phyloP scores from a whole-genome alignment of 176 grass and related monocot species.

The Ensete ventricosum region DNA sequence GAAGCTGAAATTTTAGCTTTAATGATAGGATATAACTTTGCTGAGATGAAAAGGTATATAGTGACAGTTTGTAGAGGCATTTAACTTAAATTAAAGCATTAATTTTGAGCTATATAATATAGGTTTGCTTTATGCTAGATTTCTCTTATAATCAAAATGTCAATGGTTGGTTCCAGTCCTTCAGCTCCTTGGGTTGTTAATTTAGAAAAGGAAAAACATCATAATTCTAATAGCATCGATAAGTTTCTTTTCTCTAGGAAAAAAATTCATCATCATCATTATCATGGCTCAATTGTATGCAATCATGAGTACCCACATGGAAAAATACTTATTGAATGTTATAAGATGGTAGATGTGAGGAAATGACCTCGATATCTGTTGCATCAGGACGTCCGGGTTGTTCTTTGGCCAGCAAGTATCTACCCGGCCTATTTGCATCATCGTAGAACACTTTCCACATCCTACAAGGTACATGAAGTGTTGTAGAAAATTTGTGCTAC shows the following conservation, averaged over 20 bases:
- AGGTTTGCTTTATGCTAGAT: no score
- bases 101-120: no score
- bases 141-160: no score
- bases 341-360: not conserved
- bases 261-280: no score
- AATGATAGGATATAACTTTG: no score
- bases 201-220: not conserved
- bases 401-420: conserved; percentile 83
- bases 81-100: no score
- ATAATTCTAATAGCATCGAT: not conserved
- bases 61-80: no score
- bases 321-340: not conserved
- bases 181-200: not conserved
- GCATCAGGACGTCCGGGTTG: conserved; percentile 50
- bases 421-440: conserved; percentile 63
- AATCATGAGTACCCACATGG: not conserved
- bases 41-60: no score
- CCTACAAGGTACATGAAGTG: conserved; percentile 28
- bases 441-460: conserved; percentile 92
- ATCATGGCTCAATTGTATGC: not conserved
- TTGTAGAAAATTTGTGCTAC: not conserved
- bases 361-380: conserved; percentile 73
- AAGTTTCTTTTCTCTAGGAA: no score
- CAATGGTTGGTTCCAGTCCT: no score
- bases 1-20: no score